Evolutionary conservation across 1,139 yeast genomes (phyloP).

Genomic region (Taphrina wiesneri): DNA sequence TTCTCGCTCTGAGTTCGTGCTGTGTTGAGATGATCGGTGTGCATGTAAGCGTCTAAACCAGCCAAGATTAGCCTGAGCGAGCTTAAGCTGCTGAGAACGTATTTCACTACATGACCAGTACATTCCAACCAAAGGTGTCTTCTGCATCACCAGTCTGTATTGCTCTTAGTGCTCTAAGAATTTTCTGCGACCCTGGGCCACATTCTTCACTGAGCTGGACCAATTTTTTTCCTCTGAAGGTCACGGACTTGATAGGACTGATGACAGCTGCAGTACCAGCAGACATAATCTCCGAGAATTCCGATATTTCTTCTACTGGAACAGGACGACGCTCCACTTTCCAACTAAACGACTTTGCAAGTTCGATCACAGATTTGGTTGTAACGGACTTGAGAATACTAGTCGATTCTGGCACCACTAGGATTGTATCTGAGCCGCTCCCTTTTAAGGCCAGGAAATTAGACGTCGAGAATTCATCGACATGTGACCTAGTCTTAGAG

Average conservation of each 20-base stretch:
- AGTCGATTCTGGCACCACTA: constrained; percentile 34
- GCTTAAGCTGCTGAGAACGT: neutral
- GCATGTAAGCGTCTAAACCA: neutral
- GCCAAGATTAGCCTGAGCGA: neutral
- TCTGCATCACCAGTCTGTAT: constrained; percentile 26
- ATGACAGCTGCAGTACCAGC: constrained; percentile 34
- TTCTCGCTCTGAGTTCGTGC: too few species aligned
- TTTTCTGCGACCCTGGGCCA: constrained; percentile 19
- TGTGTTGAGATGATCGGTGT: neutral
- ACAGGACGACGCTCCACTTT: constrained; percentile 33
- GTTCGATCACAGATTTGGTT: constrained; percentile 32
- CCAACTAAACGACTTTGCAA: constrained; percentile 35
- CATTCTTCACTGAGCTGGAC: constrained; percentile 23
- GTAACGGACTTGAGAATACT: constrained; percentile 36
- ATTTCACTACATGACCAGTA: neutral
- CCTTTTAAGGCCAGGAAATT: constrained; percentile 32
- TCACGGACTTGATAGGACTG: constrained; percentile 30
- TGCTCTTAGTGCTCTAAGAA: constrained; percentile 7
- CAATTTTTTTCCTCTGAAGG: constrained; percentile 24
- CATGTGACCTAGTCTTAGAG: constrained; percentile 33
- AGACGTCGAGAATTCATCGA: constrained; percentile 34
- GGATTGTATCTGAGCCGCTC: constrained; percentile 9
- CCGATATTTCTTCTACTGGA: constrained; percentile 20
- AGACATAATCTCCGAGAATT: constrained; percentile 31
- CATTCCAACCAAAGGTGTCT: constrained; percentile 27